Evolutionary conservation across 345 rosid species (phyloP), one percentile per base, ranked within the genome.

Genomic region (Aquilaria sinensis): DNA sequence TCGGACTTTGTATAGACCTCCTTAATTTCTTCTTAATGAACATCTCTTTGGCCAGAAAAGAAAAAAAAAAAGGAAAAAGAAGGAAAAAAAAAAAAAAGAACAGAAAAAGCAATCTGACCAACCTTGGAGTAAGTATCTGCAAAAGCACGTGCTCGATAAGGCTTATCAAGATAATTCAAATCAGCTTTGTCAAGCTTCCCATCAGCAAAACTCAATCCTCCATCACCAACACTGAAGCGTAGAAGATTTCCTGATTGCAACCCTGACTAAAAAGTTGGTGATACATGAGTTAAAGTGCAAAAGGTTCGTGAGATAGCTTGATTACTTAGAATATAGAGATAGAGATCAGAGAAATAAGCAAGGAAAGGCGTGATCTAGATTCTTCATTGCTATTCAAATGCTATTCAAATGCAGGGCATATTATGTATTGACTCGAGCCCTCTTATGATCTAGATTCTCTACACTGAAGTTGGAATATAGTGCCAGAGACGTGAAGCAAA

Each of bases 81-180:
- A 5, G 43, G 43, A 3, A 37, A 37, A 37, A 37, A 37, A 37
- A 37, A 37, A 5, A 37, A 37, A 37, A 2, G 43, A 37, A 37
- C 2, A 9, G 43, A 37, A 37, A 37, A 37, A 37, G 8, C 8
- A 37, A 37, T 37, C 23, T 37, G 48, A 67, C 85, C 30, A 67
- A 94, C 96, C 99, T 94, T 94, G 56, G 99, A 94, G 78, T 82
- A 90, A 75, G 92, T 90, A 67, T 94, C 99, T 47, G 99, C 93
- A 67, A 85, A 94, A 34, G 96, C 85, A 37, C 97, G 89, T 6
- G 91, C 83, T 68, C 83, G 77, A 66, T 88, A 86, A 65, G 80
- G 57, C 70, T 78, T 81, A 69, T 89, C 86, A 47, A 81, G 79
- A 69, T 83, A 94, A 61, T 80, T 80, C 61, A 90, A 68, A 75